Evolutionary conservation across 129 eudicot species (phyloP), one percentile per base, ranked within the genome.

Genomic region (Centrapalus pauciflorus): DNA sequence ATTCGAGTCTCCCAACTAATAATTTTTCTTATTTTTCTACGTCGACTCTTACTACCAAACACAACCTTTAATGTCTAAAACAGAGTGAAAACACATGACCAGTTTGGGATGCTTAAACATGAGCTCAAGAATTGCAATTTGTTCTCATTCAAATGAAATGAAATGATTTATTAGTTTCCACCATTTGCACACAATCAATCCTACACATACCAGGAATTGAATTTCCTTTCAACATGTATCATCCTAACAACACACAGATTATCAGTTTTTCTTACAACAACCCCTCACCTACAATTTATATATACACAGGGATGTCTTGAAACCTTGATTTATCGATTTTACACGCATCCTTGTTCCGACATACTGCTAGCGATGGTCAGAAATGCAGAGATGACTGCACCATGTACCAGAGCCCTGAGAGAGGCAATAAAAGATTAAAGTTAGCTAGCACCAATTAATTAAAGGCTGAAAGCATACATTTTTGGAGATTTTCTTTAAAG

Each of bases 321-420:
- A 32, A 32, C 35, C 35, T 46, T 60, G 19, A 35, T 45, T n/a
- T 45, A 70, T n/a, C 54, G 12, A 45, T 16, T 61, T 69, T 84
- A 93, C 61, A 85, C 96, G 72, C 98, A 93, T 34, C 99, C 99
- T 78, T 93, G 99, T 69, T 86, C 99, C 0, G 89, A 81, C 96
- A 93, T 93, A 40, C 96, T 76, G 67, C 72, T 81, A n/a, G 96
- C 95, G 24, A 93, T 75, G 0, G 96, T 84, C 60, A 89, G 72
- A 72, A 93, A 93, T 0, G 99, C 87, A 24, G 95, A 79, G 65
- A 93, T 93, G 60, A 81, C 82, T 7, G 96, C 89, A 13, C 99
- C 99, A 57, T 93, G 87, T 41, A 84, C 88, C 85, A 93, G 76
- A 58, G 87, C 87, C 85, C 99, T 93, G 70, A 76, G 10, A 57